These are phyloP conservation scores for Cordyceps cateniannulata DNA, from an alignment of 2,329 filamentous ascomycete species.

Conservation along the genomic window DNA sequence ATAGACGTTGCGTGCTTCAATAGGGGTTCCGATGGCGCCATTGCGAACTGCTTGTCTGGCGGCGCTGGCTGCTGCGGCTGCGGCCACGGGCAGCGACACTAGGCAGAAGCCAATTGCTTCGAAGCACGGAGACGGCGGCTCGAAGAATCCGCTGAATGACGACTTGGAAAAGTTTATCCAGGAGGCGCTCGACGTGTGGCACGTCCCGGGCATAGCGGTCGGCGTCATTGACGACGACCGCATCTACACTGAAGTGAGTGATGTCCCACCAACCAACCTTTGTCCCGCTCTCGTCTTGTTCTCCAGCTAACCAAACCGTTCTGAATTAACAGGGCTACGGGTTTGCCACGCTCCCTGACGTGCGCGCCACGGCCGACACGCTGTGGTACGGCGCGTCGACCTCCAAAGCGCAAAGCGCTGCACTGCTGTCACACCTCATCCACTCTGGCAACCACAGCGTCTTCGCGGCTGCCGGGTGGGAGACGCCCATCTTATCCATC, in stretches of 20 bases:
- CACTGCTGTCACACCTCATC: constrained; percentile 43
- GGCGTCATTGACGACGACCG: constrained; percentile 40
- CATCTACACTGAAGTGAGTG: constrained; percentile 31
- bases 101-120: constrained; percentile 5
- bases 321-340: constrained; percentile 23
- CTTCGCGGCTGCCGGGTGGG: constrained; percentile 34
- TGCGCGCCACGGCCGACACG: constrained; percentile 36
- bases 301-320: neutral
- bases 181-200: constrained; percentile 27
- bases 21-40: neutral
- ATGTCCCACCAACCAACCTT: no score
- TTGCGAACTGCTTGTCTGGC: neutral
- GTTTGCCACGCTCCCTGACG: constrained; percentile 28
- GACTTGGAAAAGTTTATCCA: constrained; percentile 12
- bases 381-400: constrained; percentile 50
- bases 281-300: no score
- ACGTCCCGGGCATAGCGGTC: constrained; percentile 43
- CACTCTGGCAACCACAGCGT: constrained; percentile 30
- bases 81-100: neutral
- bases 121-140: neutral
- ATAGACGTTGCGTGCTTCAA: neutral
- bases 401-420: constrained; percentile 49
- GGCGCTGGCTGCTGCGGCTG: neutral
- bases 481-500: constrained; percentile 38
- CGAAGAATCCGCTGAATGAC: constrained; percentile 14